Evolutionary conservation across 2,329 filamentous ascomycete species (phyloP), one percentile per base, ranked within the genome.

Genomic region (Bipolaris sorokiniana): DNA sequence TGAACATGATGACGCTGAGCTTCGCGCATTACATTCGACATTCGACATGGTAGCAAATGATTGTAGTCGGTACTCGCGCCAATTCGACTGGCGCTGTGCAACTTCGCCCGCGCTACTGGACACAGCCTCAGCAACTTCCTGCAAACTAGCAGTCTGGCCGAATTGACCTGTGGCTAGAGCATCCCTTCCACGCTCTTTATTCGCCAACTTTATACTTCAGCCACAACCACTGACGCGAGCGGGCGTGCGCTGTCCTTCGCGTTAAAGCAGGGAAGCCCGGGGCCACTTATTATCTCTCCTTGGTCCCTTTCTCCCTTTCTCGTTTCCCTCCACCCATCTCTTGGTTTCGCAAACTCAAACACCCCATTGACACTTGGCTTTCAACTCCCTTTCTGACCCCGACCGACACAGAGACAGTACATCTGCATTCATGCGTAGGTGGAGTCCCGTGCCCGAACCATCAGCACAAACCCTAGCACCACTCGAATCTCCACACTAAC

Each of bases 371-470:
- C 28, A 33, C 42, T 46, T 46, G 42, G 28, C 16, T 20, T 20
- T 44, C 18, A 36, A 37, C 65, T 60, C 62, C 51, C 48, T 58
- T 59, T 53, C 49, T 48, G 38, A 38, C 18, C 59, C 58, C 59
- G 58, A 62, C 36, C 7, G 40, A 26, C 13, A 42, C 15, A 26
- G 7, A 7, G 20, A n/a, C n/a, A 42, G 23, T 42, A 26, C 22
- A 11, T 26, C 22, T 42, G 15, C 22, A 20, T 26, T 22, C 49
- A 69, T 69, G 67, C 67, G 67, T 69, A 66, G 66, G 67, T 65
- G 58, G 62, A 66, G 48, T 60, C 41, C 56, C 48, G 58, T 61
- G 44, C 61, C 61, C 50, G 51, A 47, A 41, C 18, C 26, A 51
- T 54, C 44, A 26, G 28, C 28, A 31, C 28, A 31, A 31, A 28